These are phyloP conservation scores for Chlorencoelia australis DNA, from an alignment of 2,329 filamentous ascomycete species.

Conservation along the genomic window DNA sequence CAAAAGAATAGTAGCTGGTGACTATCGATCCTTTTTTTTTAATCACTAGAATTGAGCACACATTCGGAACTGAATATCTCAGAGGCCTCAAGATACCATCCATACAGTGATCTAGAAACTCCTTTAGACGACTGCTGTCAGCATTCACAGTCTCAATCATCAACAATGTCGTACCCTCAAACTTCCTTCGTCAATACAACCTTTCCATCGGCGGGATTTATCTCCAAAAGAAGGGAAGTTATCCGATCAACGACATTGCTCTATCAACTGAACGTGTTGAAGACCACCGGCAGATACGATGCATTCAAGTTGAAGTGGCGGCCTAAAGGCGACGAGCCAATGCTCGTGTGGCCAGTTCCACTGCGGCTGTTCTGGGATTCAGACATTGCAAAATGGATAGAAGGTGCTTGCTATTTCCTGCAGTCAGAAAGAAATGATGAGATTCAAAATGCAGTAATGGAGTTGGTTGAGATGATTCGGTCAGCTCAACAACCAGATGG, in stretches of 20 bases:
- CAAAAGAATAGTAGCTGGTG: too few species aligned
- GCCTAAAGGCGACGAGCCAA: slow-evolving; percentile 39
- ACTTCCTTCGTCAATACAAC: slow-evolving; percentile 29
- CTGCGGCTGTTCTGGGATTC: slow-evolving; percentile 52
- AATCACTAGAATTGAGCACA: too few species aligned
- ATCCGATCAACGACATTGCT: slow-evolving; percentile 35
- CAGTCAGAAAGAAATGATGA: slow-evolving; percentile 32
- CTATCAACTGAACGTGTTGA: slow-evolving; percentile 43
- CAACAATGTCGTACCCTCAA: slow-evolving; percentile 33
- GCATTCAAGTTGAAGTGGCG: slow-evolving; percentile 50
- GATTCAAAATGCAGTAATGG: slow-evolving; percentile 40
- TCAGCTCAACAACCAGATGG: slow-evolving; percentile 48
- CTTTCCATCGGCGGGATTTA: slow-evolving; percentile 27
- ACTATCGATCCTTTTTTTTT: too few species aligned
- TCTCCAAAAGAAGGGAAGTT: slow-evolving; percentile 30
- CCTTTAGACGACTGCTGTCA: too few species aligned
- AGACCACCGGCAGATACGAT: slow-evolving; percentile 44
- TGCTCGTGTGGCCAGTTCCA: slow-evolving; percentile 44
- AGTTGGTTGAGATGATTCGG: slow-evolving; percentile 48
- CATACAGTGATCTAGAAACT: too few species aligned
- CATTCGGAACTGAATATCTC: too few species aligned
- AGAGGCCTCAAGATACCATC: too few species aligned
- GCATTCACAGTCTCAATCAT: background rate
- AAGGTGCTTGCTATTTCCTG: slow-evolving; percentile 50
- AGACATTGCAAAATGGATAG: slow-evolving; percentile 50